Percentiles rank a stretch among this genome's conserved stretches.
phyloP scores from a whole-genome alignment of 2,329 filamentous ascomycete genomes.

The Grosmannia penicillata region DNA sequence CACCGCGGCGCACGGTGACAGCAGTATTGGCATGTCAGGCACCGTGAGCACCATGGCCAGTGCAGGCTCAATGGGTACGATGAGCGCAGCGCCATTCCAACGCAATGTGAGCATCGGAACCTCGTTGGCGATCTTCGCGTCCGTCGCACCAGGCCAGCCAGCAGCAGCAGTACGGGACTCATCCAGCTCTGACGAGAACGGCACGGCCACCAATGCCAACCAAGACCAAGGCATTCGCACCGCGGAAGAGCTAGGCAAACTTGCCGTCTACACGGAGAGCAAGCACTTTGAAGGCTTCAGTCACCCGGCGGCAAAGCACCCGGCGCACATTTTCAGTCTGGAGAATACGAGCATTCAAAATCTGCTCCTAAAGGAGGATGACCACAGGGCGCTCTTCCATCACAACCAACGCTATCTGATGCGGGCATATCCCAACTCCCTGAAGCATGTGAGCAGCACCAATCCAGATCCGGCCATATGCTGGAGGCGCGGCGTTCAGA shows the following conservation, averaged over 20 bases:
- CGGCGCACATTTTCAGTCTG: conserved; percentile 71
- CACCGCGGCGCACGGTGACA: too few species aligned
- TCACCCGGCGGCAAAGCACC: conserved; percentile 44
- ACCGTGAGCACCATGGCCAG: too few species aligned
- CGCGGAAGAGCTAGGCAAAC: conserved; percentile 52
- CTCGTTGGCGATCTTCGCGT: conserved; percentile 15
- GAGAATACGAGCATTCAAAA: conserved; percentile 61
- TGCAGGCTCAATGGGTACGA: too few species aligned
- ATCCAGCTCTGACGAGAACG: conserved; percentile 23
- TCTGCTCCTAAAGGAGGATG: conserved; percentile 45
- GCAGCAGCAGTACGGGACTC: too few species aligned
- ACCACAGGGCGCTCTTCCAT: conserved; percentile 61
- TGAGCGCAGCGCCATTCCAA: too few species aligned
- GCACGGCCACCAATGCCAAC: not conserved
- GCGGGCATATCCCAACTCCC: conserved; percentile 75
- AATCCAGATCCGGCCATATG: conserved; percentile 87
- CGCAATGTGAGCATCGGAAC: conserved; percentile 9
- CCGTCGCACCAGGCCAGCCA: conserved; percentile 17
- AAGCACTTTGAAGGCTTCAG: conserved; percentile 65
- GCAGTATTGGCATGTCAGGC: not conserved
- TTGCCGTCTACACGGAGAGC: conserved; percentile 78
- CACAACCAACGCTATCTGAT: conserved; percentile 85
- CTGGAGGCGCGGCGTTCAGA: conserved; percentile 90
- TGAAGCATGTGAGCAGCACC: conserved; percentile 62
- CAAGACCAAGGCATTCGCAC: too few species aligned